Evolutionary conservation across 2,329 filamentous ascomycete genomes (phyloP).

Genomic region (Ceratocystis albifundus): DNA sequence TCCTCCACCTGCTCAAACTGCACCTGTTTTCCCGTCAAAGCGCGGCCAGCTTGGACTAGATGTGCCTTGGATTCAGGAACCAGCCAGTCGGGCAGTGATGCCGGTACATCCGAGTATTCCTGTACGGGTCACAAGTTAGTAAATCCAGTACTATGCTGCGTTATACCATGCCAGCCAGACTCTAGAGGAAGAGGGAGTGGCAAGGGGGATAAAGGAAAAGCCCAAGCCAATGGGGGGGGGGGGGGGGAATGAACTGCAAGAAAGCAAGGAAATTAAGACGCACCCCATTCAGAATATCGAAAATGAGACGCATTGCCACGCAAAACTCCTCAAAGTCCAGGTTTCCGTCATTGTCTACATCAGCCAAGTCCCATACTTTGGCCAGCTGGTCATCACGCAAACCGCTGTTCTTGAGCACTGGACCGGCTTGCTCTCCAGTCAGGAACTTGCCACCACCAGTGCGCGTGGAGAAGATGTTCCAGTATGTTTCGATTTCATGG

Average conservation of each 20-base stretch:
- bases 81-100: constrained; percentile 82
- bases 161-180: neutral
- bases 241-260: neutral
- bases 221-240: neutral
- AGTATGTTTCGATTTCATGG: constrained; percentile 53
- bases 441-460: constrained; percentile 50
- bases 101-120: constrained; percentile 86
- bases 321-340: constrained; percentile 99
- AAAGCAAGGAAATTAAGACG: constrained; percentile 28
- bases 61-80: constrained; percentile 91
- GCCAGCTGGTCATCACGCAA: constrained; percentile 70
- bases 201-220: neutral
- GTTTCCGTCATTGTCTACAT: constrained; percentile 94
- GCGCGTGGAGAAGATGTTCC: constrained; percentile 51
- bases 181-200: neutral
- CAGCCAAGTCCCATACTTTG: constrained; percentile 90
- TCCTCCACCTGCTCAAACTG: constrained; percentile 79
- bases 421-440: constrained; percentile 50
- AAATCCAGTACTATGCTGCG: neutral
- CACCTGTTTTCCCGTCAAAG: constrained; percentile 65
- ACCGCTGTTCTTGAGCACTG: constrained; percentile 52
- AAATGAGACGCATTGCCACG: constrained; percentile 95
- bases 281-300: constrained; percentile 92
- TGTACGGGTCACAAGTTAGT: constrained; percentile 30
- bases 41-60: constrained; percentile 70